Percentiles rank a stretch among this genome's conserved stretches.
Conservation (phyloP, 78 protist species). For the Dictyostelium firmibasis region DNA sequence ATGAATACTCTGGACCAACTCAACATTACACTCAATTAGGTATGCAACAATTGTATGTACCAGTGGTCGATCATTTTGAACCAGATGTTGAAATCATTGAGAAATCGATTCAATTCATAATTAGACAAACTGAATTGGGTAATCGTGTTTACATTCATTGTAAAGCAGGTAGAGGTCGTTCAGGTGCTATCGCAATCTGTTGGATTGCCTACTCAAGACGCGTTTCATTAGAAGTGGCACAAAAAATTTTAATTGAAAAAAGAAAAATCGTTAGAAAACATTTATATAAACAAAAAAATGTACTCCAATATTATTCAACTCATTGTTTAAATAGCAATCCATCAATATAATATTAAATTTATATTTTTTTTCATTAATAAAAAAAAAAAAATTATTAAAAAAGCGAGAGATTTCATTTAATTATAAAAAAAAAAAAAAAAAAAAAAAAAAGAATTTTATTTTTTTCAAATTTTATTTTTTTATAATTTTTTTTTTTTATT, state of each 20-base stretch:
- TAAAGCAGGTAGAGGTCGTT: slow-evolving; percentile 79
- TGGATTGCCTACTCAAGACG: slow-evolving; percentile 23
- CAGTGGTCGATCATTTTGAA: slow-evolving; percentile 72
- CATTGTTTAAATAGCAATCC: slow-evolving; percentile 11
- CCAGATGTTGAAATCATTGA: slow-evolving; percentile 8
- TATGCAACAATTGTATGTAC: slow-evolving; percentile 37
- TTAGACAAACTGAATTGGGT: background rate
- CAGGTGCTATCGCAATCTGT: slow-evolving; percentile 67
- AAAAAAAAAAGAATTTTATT: too few relatives aligned
- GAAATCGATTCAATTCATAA: slow-evolving; percentile 28
- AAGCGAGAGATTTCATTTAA: background rate
- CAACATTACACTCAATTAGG: background rate
- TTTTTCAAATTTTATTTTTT: too few relatives aligned
- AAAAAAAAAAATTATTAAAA: background rate
- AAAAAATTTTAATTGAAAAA: slow-evolving; percentile 42
- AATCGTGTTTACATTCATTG: slow-evolving; percentile 73
- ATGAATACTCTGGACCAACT: slow-evolving; percentile 68
- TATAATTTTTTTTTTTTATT: too few relatives aligned
- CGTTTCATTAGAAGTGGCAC: slow-evolving; percentile 35
- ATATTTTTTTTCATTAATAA: too few relatives aligned
- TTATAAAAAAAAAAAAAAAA: too few relatives aligned
- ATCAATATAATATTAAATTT: background rate
- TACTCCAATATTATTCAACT: slow-evolving; percentile 23
- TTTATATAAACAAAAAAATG: slow-evolving; percentile 63
- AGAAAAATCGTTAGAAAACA: slow-evolving; percentile 42